phyloP scores from a whole-genome alignment of 345 rosid species.

The Atalantia buxifolia region DNA sequence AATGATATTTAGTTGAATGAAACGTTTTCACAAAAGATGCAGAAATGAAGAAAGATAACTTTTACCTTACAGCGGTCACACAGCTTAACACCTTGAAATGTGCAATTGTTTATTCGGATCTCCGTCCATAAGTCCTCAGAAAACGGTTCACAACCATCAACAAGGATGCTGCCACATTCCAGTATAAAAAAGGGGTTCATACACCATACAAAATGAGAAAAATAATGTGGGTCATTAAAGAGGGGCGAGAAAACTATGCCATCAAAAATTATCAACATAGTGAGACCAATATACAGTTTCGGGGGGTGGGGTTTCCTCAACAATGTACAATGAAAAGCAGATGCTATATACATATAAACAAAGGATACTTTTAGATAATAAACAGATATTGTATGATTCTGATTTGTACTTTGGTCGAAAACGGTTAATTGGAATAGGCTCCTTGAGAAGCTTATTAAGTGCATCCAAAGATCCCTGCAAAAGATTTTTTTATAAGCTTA shows the following conservation, averaged over 20 bases:
- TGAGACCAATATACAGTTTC: background rate
- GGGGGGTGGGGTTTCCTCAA: background rate
- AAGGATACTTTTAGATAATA: background rate
- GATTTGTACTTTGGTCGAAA: constrained; percentile 83
- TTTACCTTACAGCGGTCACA: constrained; percentile 87
- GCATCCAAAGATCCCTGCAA: constrained; percentile 82
- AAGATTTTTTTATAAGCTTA: constrained; percentile 9
- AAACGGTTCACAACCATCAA: constrained; percentile 79
- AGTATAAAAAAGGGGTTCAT: background rate
- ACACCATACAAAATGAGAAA: background rate
- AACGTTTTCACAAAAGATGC: background rate
- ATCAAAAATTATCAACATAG: background rate
- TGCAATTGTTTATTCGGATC: constrained; percentile 45
- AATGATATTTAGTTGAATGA: background rate
- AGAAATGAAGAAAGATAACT: constrained; percentile 1
- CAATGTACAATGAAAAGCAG: background rate
- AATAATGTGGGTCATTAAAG: background rate
- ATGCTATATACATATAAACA: background rate
- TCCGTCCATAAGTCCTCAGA: constrained; percentile 86
- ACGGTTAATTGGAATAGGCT: constrained; percentile 81
- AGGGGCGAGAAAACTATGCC: background rate
- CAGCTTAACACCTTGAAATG: constrained; percentile 63
- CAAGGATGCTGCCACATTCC: constrained; percentile 56
- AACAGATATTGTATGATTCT: background rate
- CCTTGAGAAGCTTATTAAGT: constrained; percentile 64